Evolutionary conservation across 495 filamentous ascomycete species (phyloP).

Genomic region (Platismatia glauca): DNA sequence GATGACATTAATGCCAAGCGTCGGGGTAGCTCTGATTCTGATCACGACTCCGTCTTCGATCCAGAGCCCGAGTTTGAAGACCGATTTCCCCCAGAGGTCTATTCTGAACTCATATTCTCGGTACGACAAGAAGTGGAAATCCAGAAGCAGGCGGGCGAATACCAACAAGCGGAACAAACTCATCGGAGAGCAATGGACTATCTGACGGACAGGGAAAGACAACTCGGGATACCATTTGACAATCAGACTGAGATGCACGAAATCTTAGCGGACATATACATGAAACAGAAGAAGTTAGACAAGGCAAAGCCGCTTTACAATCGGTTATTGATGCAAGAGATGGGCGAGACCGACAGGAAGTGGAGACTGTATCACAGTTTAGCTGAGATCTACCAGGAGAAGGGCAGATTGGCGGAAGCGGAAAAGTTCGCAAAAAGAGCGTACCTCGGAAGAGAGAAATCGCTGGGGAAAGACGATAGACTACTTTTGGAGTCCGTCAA

Average conservation of each 20-base stretch:
- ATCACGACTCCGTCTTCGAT: conserved; percentile 16
- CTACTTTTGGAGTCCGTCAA: conserved; percentile 17
- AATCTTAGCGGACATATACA: conserved; percentile 16
- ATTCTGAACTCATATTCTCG: conserved; percentile 14
- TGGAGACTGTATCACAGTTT: conserved; percentile 21
- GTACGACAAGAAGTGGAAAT: conserved; percentile 12
- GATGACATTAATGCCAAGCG: conserved; percentile 10
- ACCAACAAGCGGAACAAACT: conserved; percentile 14
- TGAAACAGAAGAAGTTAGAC: conserved; percentile 12
- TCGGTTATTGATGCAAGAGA: conserved; percentile 16
- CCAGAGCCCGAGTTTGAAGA: conserved; percentile 20
- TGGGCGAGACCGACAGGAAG: conserved; percentile 17
- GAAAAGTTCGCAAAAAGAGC: conserved; percentile 19
- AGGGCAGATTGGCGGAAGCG: conserved; percentile 11
- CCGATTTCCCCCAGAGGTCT: conserved; percentile 18
- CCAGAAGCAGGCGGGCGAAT: conserved; percentile 10
- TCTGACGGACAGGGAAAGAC: conserved; percentile 16
- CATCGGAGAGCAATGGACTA: conserved; percentile 18
- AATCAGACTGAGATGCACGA: conserved; percentile 18
- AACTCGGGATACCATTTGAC: conserved; percentile 17
- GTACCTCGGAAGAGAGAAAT: conserved; percentile 19
- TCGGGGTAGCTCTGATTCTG: conserved; percentile 16
- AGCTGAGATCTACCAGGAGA: conserved; percentile 15
- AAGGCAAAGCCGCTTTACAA: conserved; percentile 18
- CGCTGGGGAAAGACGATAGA: conserved; percentile 9